These are phyloP conservation scores for Pseudogymnoascus sp. DNA, from an alignment of 2,329 filamentous ascomycete genomes.

Conservation along the genomic window DNA sequence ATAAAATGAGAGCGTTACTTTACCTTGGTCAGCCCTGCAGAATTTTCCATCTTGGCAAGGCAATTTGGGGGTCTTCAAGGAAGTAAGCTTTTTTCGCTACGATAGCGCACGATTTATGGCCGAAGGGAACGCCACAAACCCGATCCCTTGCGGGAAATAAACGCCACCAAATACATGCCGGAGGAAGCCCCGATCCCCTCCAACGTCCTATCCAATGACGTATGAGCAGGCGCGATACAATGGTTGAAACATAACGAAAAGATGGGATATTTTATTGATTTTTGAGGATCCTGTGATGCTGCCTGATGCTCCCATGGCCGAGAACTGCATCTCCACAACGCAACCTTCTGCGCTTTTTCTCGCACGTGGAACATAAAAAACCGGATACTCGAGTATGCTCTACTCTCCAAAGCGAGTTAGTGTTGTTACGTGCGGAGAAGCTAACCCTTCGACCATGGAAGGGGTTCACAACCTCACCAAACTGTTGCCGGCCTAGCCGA, in stretches of 20 bases:
- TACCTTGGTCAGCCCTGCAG: not conserved
- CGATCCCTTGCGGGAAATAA: not conserved
- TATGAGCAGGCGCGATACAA: not conserved
- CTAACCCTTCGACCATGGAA: not conserved
- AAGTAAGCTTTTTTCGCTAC: constrained; percentile 1
- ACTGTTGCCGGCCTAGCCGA: constrained; percentile 1
- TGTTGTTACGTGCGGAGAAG: not conserved
- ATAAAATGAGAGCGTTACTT: not conserved
- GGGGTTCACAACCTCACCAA: not conserved
- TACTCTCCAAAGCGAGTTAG: not conserved
- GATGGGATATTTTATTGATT: not conserved
- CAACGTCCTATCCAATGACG: not conserved
- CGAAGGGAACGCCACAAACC: not conserved
- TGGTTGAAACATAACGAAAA: not conserved
- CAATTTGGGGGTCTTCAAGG: not conserved
- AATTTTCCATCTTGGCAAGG: not conserved
- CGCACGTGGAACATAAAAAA: not conserved
- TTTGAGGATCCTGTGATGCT: not conserved
- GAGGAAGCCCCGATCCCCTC: not conserved
- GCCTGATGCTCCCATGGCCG: not conserved
- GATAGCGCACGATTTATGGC: not conserved
- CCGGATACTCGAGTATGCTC: not conserved
- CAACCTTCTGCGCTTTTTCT: not conserved
- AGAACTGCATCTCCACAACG: not conserved
- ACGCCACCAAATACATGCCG: not conserved